Evolutionary conservation across 768 basidiomycete species (phyloP).

Genomic region (Tremella yokohamensis): DNA sequence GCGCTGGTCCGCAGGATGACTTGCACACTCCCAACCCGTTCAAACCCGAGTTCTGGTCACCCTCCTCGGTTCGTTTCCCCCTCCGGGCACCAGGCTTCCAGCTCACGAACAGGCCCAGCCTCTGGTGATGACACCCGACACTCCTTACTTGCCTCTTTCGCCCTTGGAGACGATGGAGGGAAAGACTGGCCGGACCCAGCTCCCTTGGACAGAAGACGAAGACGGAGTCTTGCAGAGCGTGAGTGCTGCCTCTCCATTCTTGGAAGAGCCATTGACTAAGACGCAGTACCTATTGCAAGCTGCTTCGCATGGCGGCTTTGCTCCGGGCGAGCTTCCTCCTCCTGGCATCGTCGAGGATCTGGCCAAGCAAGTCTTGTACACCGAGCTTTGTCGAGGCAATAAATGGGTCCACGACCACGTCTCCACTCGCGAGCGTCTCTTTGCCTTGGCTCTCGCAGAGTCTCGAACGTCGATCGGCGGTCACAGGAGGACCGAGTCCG

Average conservation of each 20-base stretch:
- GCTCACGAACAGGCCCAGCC: neutral
- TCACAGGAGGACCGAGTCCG: slow-evolving; percentile 2
- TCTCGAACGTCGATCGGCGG: neutral
- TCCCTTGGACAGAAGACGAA: slow-evolving; percentile 24
- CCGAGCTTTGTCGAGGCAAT: neutral
- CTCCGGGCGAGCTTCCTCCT: neutral
- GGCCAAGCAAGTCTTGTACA: neutral
- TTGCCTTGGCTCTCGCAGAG: neutral
- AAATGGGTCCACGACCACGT: neutral
- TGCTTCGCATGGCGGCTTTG: neutral
- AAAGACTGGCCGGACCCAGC: neutral
- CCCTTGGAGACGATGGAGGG: neutral
- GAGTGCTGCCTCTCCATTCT: neutral
- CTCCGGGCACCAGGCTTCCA: neutral
- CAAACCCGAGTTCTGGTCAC: neutral
- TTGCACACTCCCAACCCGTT: slow-evolving; percentile 2
- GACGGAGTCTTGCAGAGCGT: slow-evolving; percentile 21
- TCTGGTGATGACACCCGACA: slow-evolving; percentile 17
- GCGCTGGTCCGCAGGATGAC: neutral
- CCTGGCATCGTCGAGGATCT: neutral
- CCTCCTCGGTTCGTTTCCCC: neutral
- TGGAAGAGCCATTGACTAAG: neutral
- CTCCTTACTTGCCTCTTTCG: slow-evolving; percentile 6
- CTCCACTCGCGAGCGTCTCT: neutral
- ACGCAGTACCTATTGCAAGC: neutral